Evolutionary conservation across 2,329 filamentous ascomycete species (phyloP).

Genomic region (Polytolypa hystricis): DNA sequence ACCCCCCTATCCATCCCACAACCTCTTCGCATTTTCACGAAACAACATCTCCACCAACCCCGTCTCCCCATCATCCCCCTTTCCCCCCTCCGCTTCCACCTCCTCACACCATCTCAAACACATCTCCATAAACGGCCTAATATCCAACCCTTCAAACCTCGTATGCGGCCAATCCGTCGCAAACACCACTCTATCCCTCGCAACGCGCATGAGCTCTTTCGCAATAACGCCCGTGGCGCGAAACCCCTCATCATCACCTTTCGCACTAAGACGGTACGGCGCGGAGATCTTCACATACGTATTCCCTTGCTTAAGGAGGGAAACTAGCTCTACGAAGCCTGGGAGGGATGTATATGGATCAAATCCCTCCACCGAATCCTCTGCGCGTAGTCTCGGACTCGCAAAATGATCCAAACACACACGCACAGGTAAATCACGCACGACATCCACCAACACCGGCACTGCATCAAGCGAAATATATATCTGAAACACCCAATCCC

Average conservation of each 20-base stretch:
- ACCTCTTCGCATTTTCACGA: slow-evolving; percentile 43
- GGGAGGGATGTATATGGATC: slow-evolving; percentile 35
- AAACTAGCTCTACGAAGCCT: slow-evolving; percentile 40
- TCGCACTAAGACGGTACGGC: slow-evolving; percentile 47
- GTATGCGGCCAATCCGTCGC: slow-evolving; percentile 57
- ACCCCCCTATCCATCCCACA: slow-evolving; percentile 37
- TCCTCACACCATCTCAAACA: slow-evolving; percentile 44
- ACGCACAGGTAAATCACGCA: slow-evolving; percentile 40
- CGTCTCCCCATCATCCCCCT: slow-evolving; percentile 37
- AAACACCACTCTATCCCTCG: slow-evolving; percentile 41
- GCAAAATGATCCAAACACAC: slow-evolving; percentile 53
- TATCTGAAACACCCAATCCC: slow-evolving; percentile 49
- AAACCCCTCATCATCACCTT: slow-evolving; percentile 34
- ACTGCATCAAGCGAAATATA: slow-evolving; percentile 45
- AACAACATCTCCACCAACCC: slow-evolving; percentile 41
- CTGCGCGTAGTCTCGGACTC: slow-evolving; percentile 30
- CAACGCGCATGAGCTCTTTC: slow-evolving; percentile 38
- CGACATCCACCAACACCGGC: slow-evolving; percentile 37
- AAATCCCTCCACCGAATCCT: slow-evolving; percentile 13
- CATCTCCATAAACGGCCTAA: slow-evolving; percentile 43
- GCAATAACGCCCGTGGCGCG: slow-evolving; percentile 39
- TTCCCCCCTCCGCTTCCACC: slow-evolving; percentile 34
- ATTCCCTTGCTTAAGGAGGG: slow-evolving; percentile 36
- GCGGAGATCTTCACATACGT: slow-evolving; percentile 51
- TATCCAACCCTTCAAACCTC: slow-evolving; percentile 46